Conservation (phyloP, 2,329 filamentous ascomycete genomes). For the Lithohypha guttulata region DNA sequence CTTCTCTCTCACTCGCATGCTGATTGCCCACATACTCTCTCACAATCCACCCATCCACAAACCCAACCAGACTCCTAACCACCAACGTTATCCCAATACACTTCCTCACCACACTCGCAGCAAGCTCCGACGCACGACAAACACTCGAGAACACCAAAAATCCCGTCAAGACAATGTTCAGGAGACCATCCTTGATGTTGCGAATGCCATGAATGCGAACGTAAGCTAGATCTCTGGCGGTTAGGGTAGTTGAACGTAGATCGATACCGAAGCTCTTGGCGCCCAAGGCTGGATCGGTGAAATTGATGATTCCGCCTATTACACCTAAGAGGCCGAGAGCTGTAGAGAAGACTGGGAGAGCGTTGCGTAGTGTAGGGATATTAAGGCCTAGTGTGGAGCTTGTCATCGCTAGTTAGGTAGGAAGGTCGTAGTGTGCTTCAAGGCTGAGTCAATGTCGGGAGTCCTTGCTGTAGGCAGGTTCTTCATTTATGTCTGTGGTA, state of each 20-base stretch:
- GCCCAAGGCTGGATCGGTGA: not conserved
- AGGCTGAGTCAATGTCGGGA: too few species aligned
- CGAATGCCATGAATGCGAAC: not conserved
- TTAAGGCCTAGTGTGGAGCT: not conserved
- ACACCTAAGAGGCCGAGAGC: not conserved
- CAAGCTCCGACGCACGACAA: not conserved
- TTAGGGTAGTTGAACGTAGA: not conserved
- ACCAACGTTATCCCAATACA: not conserved
- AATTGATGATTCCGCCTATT: not conserved
- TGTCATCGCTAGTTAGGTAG: too few species aligned
- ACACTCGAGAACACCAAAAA: not conserved
- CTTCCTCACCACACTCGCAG: not conserved
- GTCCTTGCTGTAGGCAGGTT: too few species aligned
- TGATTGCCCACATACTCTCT: not conserved
- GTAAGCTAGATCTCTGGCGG: not conserved
- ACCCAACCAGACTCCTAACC: not conserved
- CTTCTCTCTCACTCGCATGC: not conserved
- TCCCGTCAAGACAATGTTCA: not conserved
- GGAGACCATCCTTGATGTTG: not conserved
- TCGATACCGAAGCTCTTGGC: slow-evolving; percentile 1
- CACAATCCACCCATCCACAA: not conserved
- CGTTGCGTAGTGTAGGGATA: slow-evolving; percentile 1
- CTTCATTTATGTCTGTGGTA: too few species aligned
- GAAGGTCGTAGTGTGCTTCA: too few species aligned
- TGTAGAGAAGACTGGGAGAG: not conserved